A percentile compares a stretch with the other conserved stretches of the same genome.
phyloP scores from a whole-genome alignment of 1,139 yeast genomes.

The Lodderomyces theae region DNA sequence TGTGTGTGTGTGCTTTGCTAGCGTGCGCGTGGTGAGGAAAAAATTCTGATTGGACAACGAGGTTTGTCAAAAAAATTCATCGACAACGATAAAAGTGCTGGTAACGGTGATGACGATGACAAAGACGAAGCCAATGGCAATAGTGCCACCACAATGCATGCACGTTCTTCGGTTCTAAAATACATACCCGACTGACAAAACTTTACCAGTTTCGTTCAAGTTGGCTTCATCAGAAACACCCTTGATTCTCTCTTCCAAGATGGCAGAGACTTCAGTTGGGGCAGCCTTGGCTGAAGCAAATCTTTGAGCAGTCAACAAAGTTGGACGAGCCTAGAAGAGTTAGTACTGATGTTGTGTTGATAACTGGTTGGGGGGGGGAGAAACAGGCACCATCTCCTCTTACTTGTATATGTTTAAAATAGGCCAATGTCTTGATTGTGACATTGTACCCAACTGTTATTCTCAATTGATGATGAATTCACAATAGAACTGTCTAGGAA shows the following conservation, averaged over 20 bases:
- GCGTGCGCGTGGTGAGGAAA: too few species aligned
- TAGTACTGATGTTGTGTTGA: too few species aligned
- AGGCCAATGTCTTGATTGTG: too few species aligned
- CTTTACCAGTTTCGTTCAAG: slow-evolving; percentile 99
- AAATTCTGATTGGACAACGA: slow-evolving; percentile 8
- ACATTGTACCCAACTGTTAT: too few species aligned
- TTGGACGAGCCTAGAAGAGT: slow-evolving; percentile 63
- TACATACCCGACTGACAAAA: slow-evolving; percentile 90
- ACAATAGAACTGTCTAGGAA: neutral
- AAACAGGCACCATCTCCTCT: too few species aligned
- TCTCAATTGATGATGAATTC: slow-evolving; percentile 2
- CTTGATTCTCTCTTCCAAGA: slow-evolving; percentile 98
- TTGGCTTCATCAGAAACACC: slow-evolving; percentile 97
- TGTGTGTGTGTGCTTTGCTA: neutral
- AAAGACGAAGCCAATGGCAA: neutral
- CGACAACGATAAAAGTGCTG: neutral
- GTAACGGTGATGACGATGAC: neutral
- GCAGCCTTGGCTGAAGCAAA: slow-evolving; percentile 97
- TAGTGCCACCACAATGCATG: neutral
- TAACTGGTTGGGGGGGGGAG: too few species aligned
- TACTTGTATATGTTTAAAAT: too few species aligned
- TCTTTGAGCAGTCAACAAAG: slow-evolving; percentile 62
- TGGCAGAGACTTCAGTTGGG: slow-evolving; percentile 98
- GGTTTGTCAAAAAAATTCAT: slow-evolving; percentile 4
- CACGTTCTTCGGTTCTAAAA: neutral